A percentile compares a stretch with the other conserved stretches of the same genome.
These are phyloP conservation scores for Talaromyces sp. DNA, from an alignment of 2,329 filamentous ascomycete species.

Conservation along the genomic window DNA sequence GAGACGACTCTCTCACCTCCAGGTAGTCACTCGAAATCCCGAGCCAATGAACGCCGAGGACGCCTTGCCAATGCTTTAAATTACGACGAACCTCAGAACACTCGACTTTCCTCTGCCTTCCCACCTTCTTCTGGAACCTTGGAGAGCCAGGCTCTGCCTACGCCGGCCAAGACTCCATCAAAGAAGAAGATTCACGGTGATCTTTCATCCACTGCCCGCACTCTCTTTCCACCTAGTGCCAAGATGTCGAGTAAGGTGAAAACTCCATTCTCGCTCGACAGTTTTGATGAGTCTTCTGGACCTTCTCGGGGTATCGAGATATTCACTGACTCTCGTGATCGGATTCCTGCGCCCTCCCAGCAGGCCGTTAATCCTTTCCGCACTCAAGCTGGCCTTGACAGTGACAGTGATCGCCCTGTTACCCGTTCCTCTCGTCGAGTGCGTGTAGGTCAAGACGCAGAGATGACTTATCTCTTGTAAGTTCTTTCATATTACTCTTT, in stretches of 20 bases:
- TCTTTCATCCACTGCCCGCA: constrained; percentile 54
- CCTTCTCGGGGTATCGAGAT: constrained; percentile 50
- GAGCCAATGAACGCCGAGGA: neutral
- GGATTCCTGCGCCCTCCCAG: constrained; percentile 55
- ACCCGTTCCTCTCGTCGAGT: constrained; percentile 7
- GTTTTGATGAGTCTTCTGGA: constrained; percentile 34
- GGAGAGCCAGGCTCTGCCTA: constrained; percentile 56
- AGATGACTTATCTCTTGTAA: constrained; percentile 65
- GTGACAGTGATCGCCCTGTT: neutral
- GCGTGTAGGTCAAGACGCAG: constrained; percentile 51
- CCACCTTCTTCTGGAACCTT: constrained; percentile 16
- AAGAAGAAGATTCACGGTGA: constrained; percentile 55
- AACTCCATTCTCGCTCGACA: constrained; percentile 49
- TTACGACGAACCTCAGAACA: constrained; percentile 8
- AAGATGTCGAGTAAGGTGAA: constrained; percentile 54
- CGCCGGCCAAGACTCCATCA: constrained; percentile 62
- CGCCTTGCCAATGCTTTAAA: neutral
- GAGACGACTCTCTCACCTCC: constrained; percentile 11
- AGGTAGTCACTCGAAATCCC: constrained; percentile 1
- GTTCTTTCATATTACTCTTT: constrained; percentile 31
- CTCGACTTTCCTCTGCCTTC: constrained; percentile 24
- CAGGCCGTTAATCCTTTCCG: neutral
- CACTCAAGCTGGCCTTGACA: neutral
- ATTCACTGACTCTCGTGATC: constrained; percentile 66
- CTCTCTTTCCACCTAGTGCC: constrained; percentile 54